Evolutionary conservation across 495 filamentous ascomycete genomes (phyloP).

Genomic region (Xylaria intraflava): DNA sequence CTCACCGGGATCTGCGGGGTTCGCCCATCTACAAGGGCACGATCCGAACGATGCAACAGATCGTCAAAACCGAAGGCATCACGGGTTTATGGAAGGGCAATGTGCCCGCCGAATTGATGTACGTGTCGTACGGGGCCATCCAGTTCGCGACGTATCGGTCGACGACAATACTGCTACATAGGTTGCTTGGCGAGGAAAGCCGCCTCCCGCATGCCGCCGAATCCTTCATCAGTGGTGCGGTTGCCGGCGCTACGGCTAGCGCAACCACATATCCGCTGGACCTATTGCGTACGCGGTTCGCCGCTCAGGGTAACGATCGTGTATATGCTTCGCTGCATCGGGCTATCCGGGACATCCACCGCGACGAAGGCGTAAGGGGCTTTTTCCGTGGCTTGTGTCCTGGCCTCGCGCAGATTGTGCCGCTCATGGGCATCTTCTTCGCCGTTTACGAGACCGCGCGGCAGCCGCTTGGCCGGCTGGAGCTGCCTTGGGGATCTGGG

Average conservation of each 20-base stretch:
- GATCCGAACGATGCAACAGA: conserved; percentile 64
- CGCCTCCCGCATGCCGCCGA: conserved; percentile 50
- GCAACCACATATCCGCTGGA: conserved; percentile 87
- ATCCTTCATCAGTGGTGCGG: conserved; percentile 71
- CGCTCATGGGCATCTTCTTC: conserved; percentile 97
- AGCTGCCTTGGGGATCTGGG: conserved; percentile 65
- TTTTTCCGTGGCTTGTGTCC: conserved; percentile 84
- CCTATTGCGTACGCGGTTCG: conserved; percentile 88
- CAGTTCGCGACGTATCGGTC: conserved; percentile 90
- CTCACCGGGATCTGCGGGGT: conserved; percentile 39
- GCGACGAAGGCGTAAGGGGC: conserved; percentile 64
- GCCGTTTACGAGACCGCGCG: conserved; percentile 72
- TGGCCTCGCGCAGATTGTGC: conserved; percentile 77
- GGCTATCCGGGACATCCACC: conserved; percentile 65
- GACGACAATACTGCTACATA: conserved; percentile 54
- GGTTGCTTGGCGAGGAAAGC: conserved; percentile 18
- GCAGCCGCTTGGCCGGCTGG: conserved; percentile 41
- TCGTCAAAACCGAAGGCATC: conserved; percentile 71
- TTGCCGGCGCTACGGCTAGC: conserved; percentile 74
- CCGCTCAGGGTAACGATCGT: conserved; percentile 80
- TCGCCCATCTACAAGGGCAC: conserved; percentile 77
- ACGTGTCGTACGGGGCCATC: conserved; percentile 77
- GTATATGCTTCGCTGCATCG: conserved; percentile 65
- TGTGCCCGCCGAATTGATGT: conserved; percentile 87
- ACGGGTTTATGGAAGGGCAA: conserved; percentile 97